Percentiles rank a stretch among this genome's conserved stretches.
These are phyloP conservation scores for Nigrograna mackinnonii DNA, from an alignment of 2,329 filamentous ascomycete species.

Conservation along the genomic window DNA sequence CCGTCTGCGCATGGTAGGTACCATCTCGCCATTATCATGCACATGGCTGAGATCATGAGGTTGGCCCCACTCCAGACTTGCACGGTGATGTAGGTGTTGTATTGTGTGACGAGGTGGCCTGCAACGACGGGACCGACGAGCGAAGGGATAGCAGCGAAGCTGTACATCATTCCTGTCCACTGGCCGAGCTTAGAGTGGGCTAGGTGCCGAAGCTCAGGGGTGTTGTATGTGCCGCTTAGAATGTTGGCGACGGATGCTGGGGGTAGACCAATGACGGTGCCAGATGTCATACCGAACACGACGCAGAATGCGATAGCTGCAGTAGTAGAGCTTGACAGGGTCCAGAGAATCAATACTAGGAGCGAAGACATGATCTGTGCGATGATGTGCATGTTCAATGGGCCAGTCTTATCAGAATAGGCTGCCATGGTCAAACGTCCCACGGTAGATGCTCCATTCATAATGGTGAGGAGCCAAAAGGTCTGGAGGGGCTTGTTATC, in stretches of 20 bases:
- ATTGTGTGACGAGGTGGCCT: slow-evolving; percentile 49
- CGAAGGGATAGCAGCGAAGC: slow-evolving; percentile 47
- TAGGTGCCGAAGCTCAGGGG: slow-evolving; percentile 24
- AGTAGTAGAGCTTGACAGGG: slow-evolving; percentile 38
- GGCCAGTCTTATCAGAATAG: slow-evolving; percentile 49
- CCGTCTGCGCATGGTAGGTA: slow-evolving; percentile 35
- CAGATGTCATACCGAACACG: slow-evolving; percentile 52
- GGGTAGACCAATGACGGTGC: slow-evolving; percentile 54
- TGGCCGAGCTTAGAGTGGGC: slow-evolving; percentile 50
- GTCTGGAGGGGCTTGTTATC: slow-evolving; percentile 45
- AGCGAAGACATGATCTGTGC: slow-evolving; percentile 47
- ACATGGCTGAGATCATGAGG: slow-evolving; percentile 44
- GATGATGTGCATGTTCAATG: slow-evolving; percentile 50
- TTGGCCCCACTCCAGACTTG: slow-evolving; percentile 52
- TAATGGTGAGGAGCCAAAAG: slow-evolving; percentile 54
- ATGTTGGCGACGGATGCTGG: slow-evolving; percentile 54
- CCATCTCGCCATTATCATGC: slow-evolving; percentile 42
- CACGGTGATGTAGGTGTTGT: slow-evolving; percentile 47
- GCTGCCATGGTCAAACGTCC: slow-evolving; percentile 51
- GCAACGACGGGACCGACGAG: slow-evolving; percentile 53
- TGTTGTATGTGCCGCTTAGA: slow-evolving; percentile 39
- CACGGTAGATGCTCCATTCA: slow-evolving; percentile 53
- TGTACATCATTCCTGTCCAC: slow-evolving; percentile 59
- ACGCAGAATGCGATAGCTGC: slow-evolving; percentile 52
- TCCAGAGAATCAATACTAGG: slow-evolving; percentile 50